Evolutionary conservation across 1,284 basidiomycete genomes (phyloP).

Genomic region (Sporisorium graminicola): DNA sequence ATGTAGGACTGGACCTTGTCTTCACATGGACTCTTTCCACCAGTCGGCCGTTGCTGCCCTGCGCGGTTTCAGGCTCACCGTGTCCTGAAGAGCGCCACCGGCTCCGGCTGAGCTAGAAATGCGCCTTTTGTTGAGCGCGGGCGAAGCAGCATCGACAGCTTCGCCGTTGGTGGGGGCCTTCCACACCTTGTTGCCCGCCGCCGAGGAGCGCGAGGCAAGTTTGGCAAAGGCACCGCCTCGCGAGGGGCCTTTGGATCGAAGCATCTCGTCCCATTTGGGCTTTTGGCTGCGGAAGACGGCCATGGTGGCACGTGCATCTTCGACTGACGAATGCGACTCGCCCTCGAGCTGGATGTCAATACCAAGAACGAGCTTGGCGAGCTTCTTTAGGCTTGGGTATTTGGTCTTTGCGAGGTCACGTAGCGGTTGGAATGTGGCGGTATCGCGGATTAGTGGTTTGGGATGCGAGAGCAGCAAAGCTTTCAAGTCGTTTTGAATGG

Average conservation of each 20-base stretch:
- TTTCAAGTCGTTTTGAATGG: constrained; percentile 90
- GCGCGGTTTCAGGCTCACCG: constrained; percentile 32
- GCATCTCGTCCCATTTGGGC: constrained; percentile 80
- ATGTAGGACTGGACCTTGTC: too few relatives aligned
- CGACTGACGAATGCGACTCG: constrained; percentile 69
- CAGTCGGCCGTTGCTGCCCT: constrained; percentile 47
- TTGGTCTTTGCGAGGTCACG: constrained; percentile 75
- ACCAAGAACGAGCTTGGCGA: constrained; percentile 84
- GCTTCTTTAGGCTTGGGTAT: constrained; percentile 81
- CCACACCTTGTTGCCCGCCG: constrained; percentile 29
- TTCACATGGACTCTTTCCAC: constrained; percentile 50
- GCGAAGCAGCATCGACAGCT: constrained; percentile 34
- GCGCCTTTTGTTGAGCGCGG: constrained; percentile 27
- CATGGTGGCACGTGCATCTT: constrained; percentile 95
- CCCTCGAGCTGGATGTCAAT: constrained; percentile 80
- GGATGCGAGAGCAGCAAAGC: constrained; percentile 92
- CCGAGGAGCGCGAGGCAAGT: constrained; percentile 10
- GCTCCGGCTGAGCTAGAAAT: constrained; percentile 6
- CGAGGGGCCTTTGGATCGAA: constrained; percentile 27
- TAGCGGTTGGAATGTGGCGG: constrained; percentile 76
- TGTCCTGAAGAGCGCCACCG: constrained; percentile 17
- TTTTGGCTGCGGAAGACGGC: constrained; percentile 90
- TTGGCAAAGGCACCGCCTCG: not conserved
- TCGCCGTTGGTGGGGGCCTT: constrained; percentile 28
- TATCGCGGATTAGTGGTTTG: constrained; percentile 82